phyloP scores from a whole-genome alignment of 345 rosid genomes.

The Eucalyptus dawsonii region DNA sequence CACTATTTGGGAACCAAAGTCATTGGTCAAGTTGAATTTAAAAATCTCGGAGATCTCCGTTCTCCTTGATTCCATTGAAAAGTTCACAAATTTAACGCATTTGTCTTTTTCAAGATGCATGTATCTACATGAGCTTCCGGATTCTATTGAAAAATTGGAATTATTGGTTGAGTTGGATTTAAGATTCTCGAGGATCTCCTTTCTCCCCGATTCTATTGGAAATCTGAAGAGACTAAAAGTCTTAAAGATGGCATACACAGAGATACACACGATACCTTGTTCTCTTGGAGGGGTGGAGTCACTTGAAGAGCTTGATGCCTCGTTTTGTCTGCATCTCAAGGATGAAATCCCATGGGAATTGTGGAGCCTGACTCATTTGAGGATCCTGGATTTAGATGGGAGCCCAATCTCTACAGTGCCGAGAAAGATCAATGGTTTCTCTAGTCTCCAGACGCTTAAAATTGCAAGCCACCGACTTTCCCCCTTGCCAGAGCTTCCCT shows the following conservation, averaged over 20 bases:
- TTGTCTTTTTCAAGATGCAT: too few relatives aligned
- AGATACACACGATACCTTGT: too few relatives aligned
- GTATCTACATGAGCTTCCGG: background rate
- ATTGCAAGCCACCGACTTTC: background rate
- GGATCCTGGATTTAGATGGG: background rate
- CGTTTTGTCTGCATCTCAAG: fast-evolving
- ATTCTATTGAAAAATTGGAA: background rate
- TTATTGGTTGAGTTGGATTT: too few relatives aligned
- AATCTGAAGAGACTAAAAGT: background rate
- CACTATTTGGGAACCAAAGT: fast-evolving
- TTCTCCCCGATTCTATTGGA: background rate
- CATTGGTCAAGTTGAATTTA: fast-evolving
- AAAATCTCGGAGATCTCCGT: fast-evolving
- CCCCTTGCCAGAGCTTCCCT: fast-evolving
- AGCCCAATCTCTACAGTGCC: background rate
- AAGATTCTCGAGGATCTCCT: fast-evolving
- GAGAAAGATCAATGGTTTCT: background rate
- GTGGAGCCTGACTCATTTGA: background rate
- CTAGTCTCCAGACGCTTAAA: background rate
- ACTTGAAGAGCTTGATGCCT: background rate
- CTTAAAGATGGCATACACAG: fast-evolving
- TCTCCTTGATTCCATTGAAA: too few relatives aligned
- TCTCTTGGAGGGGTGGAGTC: background rate
- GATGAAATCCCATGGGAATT: background rate
- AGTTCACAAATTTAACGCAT: too few relatives aligned